phyloP scores from a whole-genome alignment of 2,329 filamentous ascomycete genomes.

The Corynespora cassiicola region DNA sequence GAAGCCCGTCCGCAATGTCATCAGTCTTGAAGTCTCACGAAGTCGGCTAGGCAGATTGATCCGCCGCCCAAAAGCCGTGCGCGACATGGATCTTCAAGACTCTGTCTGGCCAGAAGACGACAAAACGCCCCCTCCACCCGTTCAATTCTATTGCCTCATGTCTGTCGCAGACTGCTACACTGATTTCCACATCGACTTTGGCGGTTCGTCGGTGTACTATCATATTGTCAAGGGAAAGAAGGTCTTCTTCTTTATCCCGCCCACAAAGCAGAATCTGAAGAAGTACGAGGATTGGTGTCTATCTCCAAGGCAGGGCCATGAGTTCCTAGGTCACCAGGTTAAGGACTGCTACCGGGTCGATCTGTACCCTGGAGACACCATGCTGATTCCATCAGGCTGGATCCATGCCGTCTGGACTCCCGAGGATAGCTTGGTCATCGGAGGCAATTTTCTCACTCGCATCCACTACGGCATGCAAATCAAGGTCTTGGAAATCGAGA shows the following conservation, averaged over 20 bases:
- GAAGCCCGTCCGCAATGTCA: constrained; percentile 71
- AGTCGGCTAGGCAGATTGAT: constrained; percentile 68
- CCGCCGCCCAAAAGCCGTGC: constrained; percentile 68
- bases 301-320: constrained; percentile 69
- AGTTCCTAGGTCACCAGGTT: constrained; percentile 68
- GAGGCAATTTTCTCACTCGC: constrained; percentile 72
- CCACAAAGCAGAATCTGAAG: constrained; percentile 71
- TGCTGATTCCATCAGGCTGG: constrained; percentile 75
- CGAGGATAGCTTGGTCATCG: constrained; percentile 72
- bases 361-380: constrained; percentile 70
- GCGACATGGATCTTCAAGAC: constrained; percentile 66
- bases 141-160: constrained; percentile 75
- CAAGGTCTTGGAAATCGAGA: constrained; percentile 70
- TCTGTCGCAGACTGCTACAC: constrained; percentile 75
- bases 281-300: constrained; percentile 76
- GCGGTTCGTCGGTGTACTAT: constrained; percentile 73
- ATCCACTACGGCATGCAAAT: constrained; percentile 73
- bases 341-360: constrained; percentile 73
- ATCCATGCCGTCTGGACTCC: constrained; percentile 77
- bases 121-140: constrained; percentile 65
- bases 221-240: constrained; percentile 73
- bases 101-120: constrained; percentile 63
- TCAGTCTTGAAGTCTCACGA: constrained; percentile 71
- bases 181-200: constrained; percentile 76
- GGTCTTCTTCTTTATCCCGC: constrained; percentile 75